Conservation (phyloP, 495 filamentous ascomycete genomes). For the Lasiosphaeriaceae sp. region DNA sequence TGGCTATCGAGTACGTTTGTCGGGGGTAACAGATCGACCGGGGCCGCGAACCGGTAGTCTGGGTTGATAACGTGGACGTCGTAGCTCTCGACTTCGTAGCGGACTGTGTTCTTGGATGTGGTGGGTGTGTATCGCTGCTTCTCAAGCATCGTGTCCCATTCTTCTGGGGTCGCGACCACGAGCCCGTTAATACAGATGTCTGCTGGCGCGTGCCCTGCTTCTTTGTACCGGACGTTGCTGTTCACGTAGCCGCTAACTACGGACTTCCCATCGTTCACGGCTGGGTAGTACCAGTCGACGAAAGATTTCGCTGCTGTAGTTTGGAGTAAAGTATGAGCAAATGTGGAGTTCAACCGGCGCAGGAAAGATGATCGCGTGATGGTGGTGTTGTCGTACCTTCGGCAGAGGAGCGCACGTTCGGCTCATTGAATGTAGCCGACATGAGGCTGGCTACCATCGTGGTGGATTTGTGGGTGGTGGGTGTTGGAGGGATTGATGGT, state of each 20-base stretch:
- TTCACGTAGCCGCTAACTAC: conserved; percentile 35
- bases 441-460: conserved; percentile 7
- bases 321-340: conserved; percentile 11
- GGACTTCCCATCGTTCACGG: conserved; percentile 30
- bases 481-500: not conserved
- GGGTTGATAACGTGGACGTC: conserved; percentile 74
- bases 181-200: conserved; percentile 47
- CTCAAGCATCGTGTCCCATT: conserved; percentile 37
- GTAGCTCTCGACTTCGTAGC: conserved; percentile 59
- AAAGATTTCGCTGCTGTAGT: conserved; percentile 37
- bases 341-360: not conserved
- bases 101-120: conserved; percentile 12
- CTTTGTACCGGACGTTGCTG: conserved; percentile 28
- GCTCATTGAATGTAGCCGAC: conserved; percentile 11
- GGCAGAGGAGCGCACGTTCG: conserved; percentile 20
- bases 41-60: conserved; percentile 46
- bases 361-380: not conserved
- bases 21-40: conserved; percentile 20
- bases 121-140: conserved; percentile 25
- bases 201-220: conserved; percentile 28
- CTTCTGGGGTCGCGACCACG: conserved; percentile 28
- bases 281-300: conserved; percentile 39
- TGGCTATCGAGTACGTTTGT: not conserved
- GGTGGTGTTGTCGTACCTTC: conserved; percentile 25
- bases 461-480: not conserved